phyloP scores from a whole-genome alignment of 2,329 filamentous ascomycete species.

The Epichloe festucae region DNA sequence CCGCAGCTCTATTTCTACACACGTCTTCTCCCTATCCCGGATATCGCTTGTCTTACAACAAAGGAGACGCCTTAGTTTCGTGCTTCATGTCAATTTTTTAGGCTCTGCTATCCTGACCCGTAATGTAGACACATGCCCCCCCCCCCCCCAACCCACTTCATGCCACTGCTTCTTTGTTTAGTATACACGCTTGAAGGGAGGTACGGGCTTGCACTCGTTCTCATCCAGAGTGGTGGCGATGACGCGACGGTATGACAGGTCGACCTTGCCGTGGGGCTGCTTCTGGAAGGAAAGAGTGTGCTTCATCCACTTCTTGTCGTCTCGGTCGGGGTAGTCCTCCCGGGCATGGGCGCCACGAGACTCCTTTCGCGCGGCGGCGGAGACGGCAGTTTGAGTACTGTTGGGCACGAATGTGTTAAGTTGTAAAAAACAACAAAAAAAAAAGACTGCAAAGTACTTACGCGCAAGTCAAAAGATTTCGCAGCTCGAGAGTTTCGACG shows the following conservation, averaged over 20 bases:
- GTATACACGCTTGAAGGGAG: conserved; percentile 91
- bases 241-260: conserved; percentile 77
- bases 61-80: conserved; percentile 4
- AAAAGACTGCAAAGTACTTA: conserved; percentile 36
- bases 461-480: conserved; percentile 94
- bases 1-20: background rate
- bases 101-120: background rate
- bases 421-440: background rate
- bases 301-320: conserved; percentile 98
- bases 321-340: conserved; percentile 90
- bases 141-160: background rate
- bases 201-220: conserved; percentile 89
- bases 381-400: conserved; percentile 78
- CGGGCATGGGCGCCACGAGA: conserved; percentile 93
- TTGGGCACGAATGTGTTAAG: background rate
- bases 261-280: conserved; percentile 73
- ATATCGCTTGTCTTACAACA: conserved; percentile 9
- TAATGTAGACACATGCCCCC: background rate
- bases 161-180: conserved; percentile 30
- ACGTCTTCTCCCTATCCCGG: conserved; percentile 1
- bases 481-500: conserved; percentile 87
- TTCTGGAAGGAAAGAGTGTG: conserved; percentile 96
- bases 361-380: conserved; percentile 90
- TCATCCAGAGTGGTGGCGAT: conserved; percentile 77
- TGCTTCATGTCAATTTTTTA: background rate